These are phyloP conservation scores for Cicer bijugum DNA, from an alignment of 306 rosid genomes.

Conservation along the genomic window DNA sequence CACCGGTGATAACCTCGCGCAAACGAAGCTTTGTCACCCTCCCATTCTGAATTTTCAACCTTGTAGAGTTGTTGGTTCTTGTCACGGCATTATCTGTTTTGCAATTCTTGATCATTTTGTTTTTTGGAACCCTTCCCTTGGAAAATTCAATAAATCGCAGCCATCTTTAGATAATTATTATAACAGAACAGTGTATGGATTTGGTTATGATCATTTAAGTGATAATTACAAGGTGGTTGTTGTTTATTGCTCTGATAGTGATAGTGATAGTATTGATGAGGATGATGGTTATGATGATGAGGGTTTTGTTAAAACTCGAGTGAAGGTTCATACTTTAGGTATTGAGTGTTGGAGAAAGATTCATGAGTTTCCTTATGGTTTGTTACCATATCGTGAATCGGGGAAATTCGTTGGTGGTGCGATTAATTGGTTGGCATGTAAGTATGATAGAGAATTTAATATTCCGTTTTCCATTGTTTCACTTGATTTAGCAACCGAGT, in stretches of 20 bases:
- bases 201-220: not conserved
- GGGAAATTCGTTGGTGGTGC: conserved; percentile 46
- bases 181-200: not conserved
- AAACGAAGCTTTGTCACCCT: not conserved
- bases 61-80: not conserved
- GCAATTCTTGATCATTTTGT: not conserved
- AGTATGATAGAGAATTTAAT: too few species aligned
- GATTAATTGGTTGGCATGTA: conserved; percentile 37
- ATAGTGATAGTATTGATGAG: too few species aligned
- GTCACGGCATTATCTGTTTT: not conserved
- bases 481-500: conserved; percentile 46
- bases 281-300: too few species aligned
- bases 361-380: not conserved
- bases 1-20: not conserved
- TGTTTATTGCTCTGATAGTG: not conserved
- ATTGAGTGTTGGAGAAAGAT: conserved; percentile 38
- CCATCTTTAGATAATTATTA: not conserved
- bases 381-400: not conserved
- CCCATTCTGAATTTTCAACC: not conserved
- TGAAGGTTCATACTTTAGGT: conserved; percentile 36
- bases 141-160: not conserved
- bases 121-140: not conserved
- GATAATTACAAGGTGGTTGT: not conserved
- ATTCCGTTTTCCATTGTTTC: not conserved
- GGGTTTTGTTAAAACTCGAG: too few species aligned